Evolutionary conservation across 257 asterid genomes (phyloP).

Genomic region (Avicennia marina): DNA sequence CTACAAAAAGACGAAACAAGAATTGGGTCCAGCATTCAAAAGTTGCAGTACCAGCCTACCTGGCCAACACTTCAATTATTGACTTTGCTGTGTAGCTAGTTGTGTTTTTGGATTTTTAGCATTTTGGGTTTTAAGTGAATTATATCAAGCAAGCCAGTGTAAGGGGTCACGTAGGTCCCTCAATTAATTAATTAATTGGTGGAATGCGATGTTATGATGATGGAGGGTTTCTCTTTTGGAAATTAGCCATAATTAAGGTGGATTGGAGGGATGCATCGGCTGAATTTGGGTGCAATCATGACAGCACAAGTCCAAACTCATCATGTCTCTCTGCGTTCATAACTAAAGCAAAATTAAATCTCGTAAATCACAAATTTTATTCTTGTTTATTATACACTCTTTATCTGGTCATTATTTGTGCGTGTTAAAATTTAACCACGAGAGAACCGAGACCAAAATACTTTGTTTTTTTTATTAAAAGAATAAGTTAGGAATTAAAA

Average conservation of each 20-base stretch:
- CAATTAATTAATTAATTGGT: not conserved
- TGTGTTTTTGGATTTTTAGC: not conserved
- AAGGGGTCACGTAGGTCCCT: not conserved
- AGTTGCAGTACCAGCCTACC: not conserved
- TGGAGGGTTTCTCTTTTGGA: not conserved
- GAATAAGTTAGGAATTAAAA: too few species aligned
- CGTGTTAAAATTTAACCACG: too few species aligned
- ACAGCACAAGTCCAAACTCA: not conserved
- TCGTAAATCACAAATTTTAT: too few species aligned
- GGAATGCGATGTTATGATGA: constrained; percentile 10
- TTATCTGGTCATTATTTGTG: too few species aligned
- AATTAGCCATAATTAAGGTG: constrained; percentile 17
- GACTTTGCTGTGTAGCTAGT: not conserved
- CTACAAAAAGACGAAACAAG: constrained; percentile 5
- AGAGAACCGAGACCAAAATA: too few species aligned
- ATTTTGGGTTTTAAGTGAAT: too few species aligned
- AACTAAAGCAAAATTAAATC: too few species aligned
- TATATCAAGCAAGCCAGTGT: too few species aligned
- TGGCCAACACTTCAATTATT: constrained; percentile 29
- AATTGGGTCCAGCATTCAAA: constrained; percentile 20
- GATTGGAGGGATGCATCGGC: not conserved
- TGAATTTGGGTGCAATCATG: constrained; percentile 16
- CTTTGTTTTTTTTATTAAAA: too few species aligned
- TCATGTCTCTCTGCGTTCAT: not conserved
- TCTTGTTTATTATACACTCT: too few species aligned